phyloP scores from a whole-genome alignment of 2,329 filamentous ascomycete species.

The Alternaria panax region DNA sequence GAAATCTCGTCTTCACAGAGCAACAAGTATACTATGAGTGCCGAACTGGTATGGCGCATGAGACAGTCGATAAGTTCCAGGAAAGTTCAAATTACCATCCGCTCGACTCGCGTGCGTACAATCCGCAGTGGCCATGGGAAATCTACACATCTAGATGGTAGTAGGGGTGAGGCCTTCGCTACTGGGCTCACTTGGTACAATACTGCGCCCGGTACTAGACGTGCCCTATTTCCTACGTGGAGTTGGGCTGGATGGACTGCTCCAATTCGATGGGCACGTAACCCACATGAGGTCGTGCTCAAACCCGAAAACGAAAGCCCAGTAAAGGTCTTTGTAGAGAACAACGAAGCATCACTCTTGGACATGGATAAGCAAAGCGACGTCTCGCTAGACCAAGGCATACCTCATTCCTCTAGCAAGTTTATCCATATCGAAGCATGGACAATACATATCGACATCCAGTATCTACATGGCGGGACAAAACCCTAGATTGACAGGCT shows the following conservation, averaged over 20 bases:
- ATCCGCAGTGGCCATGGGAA: no score
- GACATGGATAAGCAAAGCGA: background rate
- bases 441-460: background rate
- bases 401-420: background rate
- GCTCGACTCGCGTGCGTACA: no score
- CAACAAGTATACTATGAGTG: background rate
- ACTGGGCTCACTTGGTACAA: background rate
- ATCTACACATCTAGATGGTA: background rate
- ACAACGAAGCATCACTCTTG: background rate
- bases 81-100: no score
- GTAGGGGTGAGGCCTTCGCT: background rate
- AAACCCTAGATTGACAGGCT: fast-evolving
- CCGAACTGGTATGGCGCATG: background rate
- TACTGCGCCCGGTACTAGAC: background rate
- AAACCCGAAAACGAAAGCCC: background rate
- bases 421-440: background rate
- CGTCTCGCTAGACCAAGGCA: background rate
- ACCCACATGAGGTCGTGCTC: no score
- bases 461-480: no score
- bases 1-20: background rate
- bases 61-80: background rate
- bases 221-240: background rate
- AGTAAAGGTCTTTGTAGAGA: background rate
- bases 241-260: background rate
- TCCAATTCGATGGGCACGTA: no score